A percentile compares a stretch with the other conserved stretches of the same genome.
Evolutionary conservation across 331 rosid genomes (phyloP).

Genomic region (Dryas integrifolia): DNA sequence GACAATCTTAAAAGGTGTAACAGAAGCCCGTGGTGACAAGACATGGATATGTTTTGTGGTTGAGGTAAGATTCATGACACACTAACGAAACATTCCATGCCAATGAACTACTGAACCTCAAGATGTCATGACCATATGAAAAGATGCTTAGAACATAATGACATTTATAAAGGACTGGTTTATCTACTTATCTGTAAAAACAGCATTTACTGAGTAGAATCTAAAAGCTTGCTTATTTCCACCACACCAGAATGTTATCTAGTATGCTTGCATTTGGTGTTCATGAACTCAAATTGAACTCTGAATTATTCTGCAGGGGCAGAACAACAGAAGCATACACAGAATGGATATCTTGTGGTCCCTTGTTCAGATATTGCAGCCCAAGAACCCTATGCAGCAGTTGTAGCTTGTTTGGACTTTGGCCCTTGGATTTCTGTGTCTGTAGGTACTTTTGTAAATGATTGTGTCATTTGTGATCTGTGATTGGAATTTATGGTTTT

Average conservation of each 20-base stretch:
- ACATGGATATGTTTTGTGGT: slow-evolving; percentile 86
- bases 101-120: neutral
- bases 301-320: slow-evolving; percentile 53
- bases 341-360: slow-evolving; percentile 95
- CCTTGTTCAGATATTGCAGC: slow-evolving; percentile 91
- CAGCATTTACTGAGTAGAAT: slow-evolving; percentile 4
- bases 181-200: neutral
- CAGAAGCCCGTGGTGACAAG: slow-evolving; percentile 80
- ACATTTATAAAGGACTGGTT: neutral
- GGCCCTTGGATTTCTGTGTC: slow-evolving; percentile 21
- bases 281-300: slow-evolving; percentile 3
- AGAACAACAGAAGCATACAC: slow-evolving; percentile 71
- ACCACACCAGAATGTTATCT: neutral
- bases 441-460: slow-evolving; percentile 33
- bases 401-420: slow-evolving; percentile 25
- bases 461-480: slow-evolving; percentile 30
- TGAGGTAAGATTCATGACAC: slow-evolving; percentile 51
- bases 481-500: slow-evolving; percentile 11
- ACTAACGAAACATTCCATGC: neutral
- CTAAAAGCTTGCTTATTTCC: neutral
- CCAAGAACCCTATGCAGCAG: slow-evolving; percentile 48
- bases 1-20: slow-evolving; percentile 73
- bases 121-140: neutral
- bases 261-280: neutral
- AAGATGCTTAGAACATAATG: neutral